These are phyloP conservation scores for Aspergillus sclerotioniger DNA, from an alignment of 495 filamentous ascomycete species.

Conservation along the genomic window DNA sequence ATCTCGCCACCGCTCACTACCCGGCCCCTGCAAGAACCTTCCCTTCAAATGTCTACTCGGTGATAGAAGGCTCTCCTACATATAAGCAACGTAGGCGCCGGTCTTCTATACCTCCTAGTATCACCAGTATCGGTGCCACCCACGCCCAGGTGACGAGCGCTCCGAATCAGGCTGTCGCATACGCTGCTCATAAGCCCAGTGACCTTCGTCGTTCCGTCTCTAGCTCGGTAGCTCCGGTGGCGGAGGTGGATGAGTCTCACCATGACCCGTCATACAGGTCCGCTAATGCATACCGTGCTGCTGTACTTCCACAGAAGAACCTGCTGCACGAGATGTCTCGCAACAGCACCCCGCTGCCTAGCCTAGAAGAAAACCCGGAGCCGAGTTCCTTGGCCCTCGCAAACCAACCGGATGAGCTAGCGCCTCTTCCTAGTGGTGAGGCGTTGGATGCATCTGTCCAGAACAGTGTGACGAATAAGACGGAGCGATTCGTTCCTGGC, in stretches of 20 bases:
- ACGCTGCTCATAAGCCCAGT: slow-evolving; percentile 70
- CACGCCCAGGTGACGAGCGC: slow-evolving; percentile 40
- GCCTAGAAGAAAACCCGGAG: slow-evolving; percentile 73
- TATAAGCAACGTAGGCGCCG: slow-evolving; percentile 96
- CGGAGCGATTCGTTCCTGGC: slow-evolving; percentile 63
- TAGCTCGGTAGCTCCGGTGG: slow-evolving; percentile 77
- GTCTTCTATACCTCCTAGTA: slow-evolving; percentile 80
- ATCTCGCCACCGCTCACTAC: slow-evolving; percentile 73
- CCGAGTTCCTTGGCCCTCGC: slow-evolving; percentile 61
- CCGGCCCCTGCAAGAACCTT: slow-evolving; percentile 65
- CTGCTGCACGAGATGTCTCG: slow-evolving; percentile 78
- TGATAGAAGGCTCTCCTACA: slow-evolving; percentile 95
- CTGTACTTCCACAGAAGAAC: slow-evolving; percentile 72
- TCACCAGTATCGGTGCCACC: slow-evolving; percentile 59
- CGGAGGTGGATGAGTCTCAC: slow-evolving; percentile 69
- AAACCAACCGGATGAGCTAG: slow-evolving; percentile 65
- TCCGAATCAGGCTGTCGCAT: slow-evolving; percentile 39
- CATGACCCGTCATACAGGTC: slow-evolving; percentile 59
- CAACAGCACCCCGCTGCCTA: slow-evolving; percentile 81
- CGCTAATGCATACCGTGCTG: slow-evolving; percentile 59
- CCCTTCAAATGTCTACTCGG: slow-evolving; percentile 83
- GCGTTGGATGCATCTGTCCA: slow-evolving; percentile 55
- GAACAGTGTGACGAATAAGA: slow-evolving; percentile 57
- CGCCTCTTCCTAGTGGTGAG: slow-evolving; percentile 62
- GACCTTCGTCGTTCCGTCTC: slow-evolving; percentile 91